Conservation (phyloP, 768 basidiomycete species). For the Suillus luteus region DNA sequence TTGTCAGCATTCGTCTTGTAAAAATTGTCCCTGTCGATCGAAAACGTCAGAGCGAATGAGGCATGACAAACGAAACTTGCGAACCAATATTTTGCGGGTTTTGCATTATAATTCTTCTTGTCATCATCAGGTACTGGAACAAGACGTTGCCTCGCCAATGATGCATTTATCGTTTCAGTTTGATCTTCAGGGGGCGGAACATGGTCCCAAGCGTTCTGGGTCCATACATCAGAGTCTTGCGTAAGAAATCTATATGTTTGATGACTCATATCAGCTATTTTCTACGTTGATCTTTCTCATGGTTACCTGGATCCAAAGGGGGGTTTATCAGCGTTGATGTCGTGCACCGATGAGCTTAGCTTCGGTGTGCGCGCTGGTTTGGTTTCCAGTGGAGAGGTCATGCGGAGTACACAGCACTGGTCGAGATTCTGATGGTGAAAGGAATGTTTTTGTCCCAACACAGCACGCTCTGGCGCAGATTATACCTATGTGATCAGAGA, state of each 20-base stretch:
- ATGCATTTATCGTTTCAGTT: constrained; percentile 64
- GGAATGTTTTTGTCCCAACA: background rate
- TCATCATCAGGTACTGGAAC: constrained; percentile 77
- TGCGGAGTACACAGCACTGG: background rate
- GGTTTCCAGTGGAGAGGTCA: background rate
- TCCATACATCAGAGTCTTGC: constrained; percentile 74
- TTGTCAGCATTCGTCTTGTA: constrained; percentile 84
- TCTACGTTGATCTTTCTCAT: constrained; percentile 8
- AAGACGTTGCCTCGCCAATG: constrained; percentile 68
- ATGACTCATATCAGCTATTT: constrained; percentile 2
- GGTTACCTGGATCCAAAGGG: constrained; percentile 72
- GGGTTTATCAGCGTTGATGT: constrained; percentile 54
- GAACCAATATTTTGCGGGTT: constrained; percentile 74
- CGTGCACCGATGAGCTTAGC: constrained; percentile 65
- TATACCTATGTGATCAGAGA: background rate
- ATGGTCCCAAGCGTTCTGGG: constrained; percentile 91
- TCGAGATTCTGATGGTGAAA: background rate
- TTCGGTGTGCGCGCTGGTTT: constrained; percentile 29
- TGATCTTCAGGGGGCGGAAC: constrained; percentile 85
- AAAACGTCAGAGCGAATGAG: constrained; percentile 24
- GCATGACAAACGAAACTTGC: constrained; percentile 30
- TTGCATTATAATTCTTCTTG: constrained; percentile 69
- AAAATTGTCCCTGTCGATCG: constrained; percentile 79
- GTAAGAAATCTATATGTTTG: constrained; percentile 59
- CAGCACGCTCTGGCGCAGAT: background rate